phyloP scores from a whole-genome alignment of 495 filamentous ascomycete species.

The Xylaria curta region DNA sequence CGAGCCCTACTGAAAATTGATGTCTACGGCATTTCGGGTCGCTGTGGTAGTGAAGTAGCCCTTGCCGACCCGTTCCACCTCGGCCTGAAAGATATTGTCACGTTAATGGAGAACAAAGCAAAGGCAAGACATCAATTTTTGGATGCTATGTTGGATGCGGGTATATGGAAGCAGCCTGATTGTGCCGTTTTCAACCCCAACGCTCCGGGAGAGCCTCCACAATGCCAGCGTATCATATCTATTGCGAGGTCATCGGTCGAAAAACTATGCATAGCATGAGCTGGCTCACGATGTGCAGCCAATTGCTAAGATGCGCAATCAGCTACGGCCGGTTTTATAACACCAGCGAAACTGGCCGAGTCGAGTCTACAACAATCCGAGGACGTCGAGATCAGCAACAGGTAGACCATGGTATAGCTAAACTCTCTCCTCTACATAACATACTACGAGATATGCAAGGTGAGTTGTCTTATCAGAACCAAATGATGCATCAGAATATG shows the following conservation, averaged over 20 bases:
- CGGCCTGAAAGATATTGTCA: slow-evolving; percentile 60
- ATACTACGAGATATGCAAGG: not conserved
- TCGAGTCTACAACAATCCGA: not conserved
- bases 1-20: slow-evolving; percentile 59
- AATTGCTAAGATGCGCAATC: not conserved
- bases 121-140: slow-evolving; percentile 46
- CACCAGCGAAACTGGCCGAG: not conserved
- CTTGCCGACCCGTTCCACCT: slow-evolving; percentile 33
- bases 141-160: slow-evolving; percentile 44
- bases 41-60: not conserved
- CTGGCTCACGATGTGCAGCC: not conserved
- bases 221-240: slow-evolving; percentile 55
- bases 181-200: slow-evolving; percentile 28
- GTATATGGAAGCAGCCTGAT: slow-evolving; percentile 29
- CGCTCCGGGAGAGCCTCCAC: slow-evolving; percentile 36
- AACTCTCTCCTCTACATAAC: not conserved
- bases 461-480: not conserved
- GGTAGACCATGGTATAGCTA: not conserved
- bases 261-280: slow-evolving; percentile 55
- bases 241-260: slow-evolving; percentile 57
- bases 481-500: not conserved
- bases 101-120: slow-evolving; percentile 55
- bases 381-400: not conserved
- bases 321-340: not conserved
- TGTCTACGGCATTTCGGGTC: slow-evolving; percentile 55